Percentiles rank a stretch among this genome's conserved stretches.
Conservation (phyloP, 1,139 yeast species). For the Yamadazyma atlantica region DNA sequence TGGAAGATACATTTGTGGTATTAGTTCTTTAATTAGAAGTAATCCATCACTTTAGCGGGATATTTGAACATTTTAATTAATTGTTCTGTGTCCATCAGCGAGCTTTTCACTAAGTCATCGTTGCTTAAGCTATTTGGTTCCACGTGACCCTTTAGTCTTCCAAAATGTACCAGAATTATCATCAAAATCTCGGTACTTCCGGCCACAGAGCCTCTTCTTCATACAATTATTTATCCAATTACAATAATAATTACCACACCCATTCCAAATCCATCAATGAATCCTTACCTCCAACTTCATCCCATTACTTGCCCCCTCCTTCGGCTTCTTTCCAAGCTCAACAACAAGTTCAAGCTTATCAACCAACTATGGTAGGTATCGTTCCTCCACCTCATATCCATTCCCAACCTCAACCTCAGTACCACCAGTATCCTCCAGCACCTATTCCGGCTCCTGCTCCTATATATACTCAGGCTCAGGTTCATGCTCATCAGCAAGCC, state of each 20-base stretch:
- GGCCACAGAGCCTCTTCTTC: conserved; percentile 39
- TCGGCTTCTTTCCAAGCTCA: conserved; percentile 5
- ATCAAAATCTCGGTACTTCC: conserved; percentile 34
- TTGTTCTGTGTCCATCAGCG: conserved; percentile 16
- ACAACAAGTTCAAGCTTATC: too few species aligned
- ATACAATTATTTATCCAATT: conserved; percentile 21
- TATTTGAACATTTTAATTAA: background rate
- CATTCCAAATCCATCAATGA: background rate
- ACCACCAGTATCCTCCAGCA: conserved; percentile 2
- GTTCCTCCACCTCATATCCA: conserved; percentile 15
- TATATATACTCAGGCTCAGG: conserved; percentile 4
- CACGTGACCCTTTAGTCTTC: background rate
- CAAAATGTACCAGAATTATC: conserved; percentile 11
- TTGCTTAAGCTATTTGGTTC: conserved; percentile 12
- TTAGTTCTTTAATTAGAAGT: background rate
- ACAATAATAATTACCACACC: conserved; percentile 1
- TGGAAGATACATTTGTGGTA: too few species aligned
- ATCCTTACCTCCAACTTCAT: conserved; percentile 15
- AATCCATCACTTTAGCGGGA: background rate
- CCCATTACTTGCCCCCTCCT: conserved; percentile 13
- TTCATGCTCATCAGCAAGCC: conserved; percentile 2
- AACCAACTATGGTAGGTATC: conserved; percentile 19
- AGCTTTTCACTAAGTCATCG: conserved; percentile 48
- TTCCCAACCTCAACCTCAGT: conserved; percentile 3
- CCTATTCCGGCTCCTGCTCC: conserved; percentile 3